Evolutionary conservation across 2,329 filamentous ascomycete genomes (phyloP).

Genomic region (Lachnum nothofagi): DNA sequence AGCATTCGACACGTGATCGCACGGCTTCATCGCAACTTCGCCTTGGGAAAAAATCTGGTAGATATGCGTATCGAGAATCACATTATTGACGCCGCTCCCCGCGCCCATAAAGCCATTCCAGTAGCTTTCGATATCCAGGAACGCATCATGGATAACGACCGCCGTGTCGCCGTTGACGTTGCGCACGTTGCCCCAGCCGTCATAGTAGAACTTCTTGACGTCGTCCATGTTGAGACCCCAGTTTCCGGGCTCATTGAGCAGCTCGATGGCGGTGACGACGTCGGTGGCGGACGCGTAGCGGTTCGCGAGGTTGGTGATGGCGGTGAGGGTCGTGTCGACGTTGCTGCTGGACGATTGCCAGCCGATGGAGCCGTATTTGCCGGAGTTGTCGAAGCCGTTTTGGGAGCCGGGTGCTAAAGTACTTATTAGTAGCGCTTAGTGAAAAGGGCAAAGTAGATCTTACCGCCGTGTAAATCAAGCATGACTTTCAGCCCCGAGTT

Average conservation of each 20-base stretch:
- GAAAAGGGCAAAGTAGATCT: too few relatives aligned
- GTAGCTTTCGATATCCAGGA: constrained; percentile 42
- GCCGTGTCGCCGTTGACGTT: constrained; percentile 41
- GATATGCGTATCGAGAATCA: constrained; percentile 41
- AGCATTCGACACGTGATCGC: constrained; percentile 38
- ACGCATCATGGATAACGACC: constrained; percentile 56
- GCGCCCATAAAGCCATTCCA: constrained; percentile 60
- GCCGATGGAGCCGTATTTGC: constrained; percentile 42
- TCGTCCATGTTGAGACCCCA: constrained; percentile 34
- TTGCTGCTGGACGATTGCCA: constrained; percentile 46
- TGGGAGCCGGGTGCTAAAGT: constrained; percentile 55
- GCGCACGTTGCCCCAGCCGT: constrained; percentile 46
- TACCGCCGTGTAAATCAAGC: constrained; percentile 63
- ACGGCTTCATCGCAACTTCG: constrained; percentile 36
- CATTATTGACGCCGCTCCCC: constrained; percentile 38
- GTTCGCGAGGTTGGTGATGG: constrained; percentile 36
- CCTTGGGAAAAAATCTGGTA: constrained; percentile 39
- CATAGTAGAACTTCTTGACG: constrained; percentile 42
- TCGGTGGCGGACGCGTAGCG: constrained; percentile 39
- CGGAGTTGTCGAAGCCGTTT: constrained; percentile 65
- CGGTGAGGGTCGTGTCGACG: constrained; percentile 33
- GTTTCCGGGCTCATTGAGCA: constrained; percentile 39
- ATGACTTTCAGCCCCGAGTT: constrained; percentile 56
- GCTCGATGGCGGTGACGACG: constrained; percentile 39
- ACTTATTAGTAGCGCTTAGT: too few relatives aligned